phyloP scores from a whole-genome alignment of 78 protist genomes.

The Creolimax fragrantissima region DNA sequence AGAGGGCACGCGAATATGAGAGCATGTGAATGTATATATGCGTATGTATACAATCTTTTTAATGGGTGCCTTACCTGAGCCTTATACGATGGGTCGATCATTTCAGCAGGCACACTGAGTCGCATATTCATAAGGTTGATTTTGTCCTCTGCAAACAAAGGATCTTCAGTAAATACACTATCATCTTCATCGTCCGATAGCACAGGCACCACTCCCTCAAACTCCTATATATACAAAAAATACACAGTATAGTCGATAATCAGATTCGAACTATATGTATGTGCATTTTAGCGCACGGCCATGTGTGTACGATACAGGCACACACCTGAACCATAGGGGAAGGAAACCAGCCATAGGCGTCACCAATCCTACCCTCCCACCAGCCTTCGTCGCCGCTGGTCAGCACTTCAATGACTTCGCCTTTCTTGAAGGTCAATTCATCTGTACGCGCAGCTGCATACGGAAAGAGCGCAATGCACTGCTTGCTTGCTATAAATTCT shows the following conservation, averaged over 20 bases:
- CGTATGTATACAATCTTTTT: neutral
- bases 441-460: constrained; percentile 14
- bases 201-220: too few species aligned
- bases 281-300: neutral
- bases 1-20: neutral
- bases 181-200: too few species aligned
- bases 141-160: too few species aligned
- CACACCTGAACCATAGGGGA: neutral
- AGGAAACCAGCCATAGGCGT: constrained; percentile 10
- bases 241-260: neutral
- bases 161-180: too few species aligned
- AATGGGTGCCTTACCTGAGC: neutral
- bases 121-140: too few species aligned
- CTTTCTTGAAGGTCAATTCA: constrained; percentile 8
- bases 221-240: too few species aligned
- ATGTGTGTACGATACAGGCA: neutral
- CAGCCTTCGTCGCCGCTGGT: constrained; percentile 5
- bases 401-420: neutral
- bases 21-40: neutral
- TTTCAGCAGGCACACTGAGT: too few species aligned
- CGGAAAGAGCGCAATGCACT: neutral
- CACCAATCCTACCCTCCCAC: constrained; percentile 22
- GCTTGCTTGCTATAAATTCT: neutral
- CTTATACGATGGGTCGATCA: too few species aligned
- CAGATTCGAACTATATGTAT: neutral